Conservation (phyloP, 306 rosid species). For the Vigna unguiculata region DNA sequence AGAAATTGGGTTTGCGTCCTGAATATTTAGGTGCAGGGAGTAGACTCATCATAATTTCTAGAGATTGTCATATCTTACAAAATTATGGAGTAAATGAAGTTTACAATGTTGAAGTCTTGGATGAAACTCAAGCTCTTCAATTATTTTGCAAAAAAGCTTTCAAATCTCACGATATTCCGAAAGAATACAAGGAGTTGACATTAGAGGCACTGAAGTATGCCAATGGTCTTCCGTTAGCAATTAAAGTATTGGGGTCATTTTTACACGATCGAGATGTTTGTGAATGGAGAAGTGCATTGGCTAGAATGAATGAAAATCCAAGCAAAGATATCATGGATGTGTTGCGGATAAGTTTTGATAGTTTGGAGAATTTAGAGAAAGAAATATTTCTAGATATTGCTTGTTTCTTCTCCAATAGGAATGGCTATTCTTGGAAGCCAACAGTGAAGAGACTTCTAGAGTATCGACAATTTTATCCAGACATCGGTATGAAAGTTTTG, state of each 20-base stretch:
- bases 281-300: not conserved
- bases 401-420: too few species aligned
- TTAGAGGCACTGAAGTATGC: not conserved
- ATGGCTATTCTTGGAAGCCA: too few species aligned
- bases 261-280: not conserved
- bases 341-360: not conserved
- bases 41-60: not conserved
- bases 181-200: not conserved
- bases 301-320: not conserved
- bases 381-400: too few species aligned
- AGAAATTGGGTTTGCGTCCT: not conserved
- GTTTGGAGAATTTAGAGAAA: not conserved
- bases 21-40: not conserved
- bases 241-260: conserved; percentile 19
- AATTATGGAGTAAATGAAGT: not conserved
- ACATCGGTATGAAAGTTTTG: conserved; percentile 32
- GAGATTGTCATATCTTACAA: not conserved
- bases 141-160: not conserved
- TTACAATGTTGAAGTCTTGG: not conserved
- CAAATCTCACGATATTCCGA: not conserved
- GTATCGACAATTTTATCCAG: too few species aligned
- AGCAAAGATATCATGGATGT: not conserved
- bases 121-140: not conserved
- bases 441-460: too few species aligned
- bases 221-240: conserved; percentile 29